Conservation (phyloP, 1,284 basidiomycete species). For the Phaffia rhodozyma region DNA sequence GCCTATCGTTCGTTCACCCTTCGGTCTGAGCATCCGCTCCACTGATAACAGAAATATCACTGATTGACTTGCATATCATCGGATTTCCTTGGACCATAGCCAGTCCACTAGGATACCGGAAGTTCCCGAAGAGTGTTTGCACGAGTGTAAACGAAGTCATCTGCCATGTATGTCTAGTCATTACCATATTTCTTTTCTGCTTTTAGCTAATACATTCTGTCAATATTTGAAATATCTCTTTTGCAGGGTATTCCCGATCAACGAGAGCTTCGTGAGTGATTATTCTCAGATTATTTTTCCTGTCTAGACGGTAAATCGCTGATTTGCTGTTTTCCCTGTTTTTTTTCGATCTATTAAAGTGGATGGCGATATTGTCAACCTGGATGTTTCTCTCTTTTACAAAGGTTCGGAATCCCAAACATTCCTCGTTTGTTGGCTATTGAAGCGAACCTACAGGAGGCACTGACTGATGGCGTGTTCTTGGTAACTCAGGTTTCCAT, state of each 20-base stretch:
- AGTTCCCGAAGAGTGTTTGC: constrained; percentile 93
- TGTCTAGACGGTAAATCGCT: neutral
- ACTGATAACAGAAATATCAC: neutral
- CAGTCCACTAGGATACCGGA: constrained; percentile 80
- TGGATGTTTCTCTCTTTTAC: constrained; percentile 53
- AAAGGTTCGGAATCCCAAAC: constrained; percentile 41
- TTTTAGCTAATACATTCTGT: neutral
- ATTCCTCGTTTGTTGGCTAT: neutral
- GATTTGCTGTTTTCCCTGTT: neutral
- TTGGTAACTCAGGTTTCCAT: constrained; percentile 55
- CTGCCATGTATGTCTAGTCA: constrained; percentile 52
- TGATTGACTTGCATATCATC: neutral
- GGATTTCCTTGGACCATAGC: neutral
- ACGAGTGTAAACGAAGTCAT: constrained; percentile 93
- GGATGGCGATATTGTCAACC: constrained; percentile 88
- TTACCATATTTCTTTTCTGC: constrained; percentile 22
- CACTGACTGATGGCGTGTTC: neutral
- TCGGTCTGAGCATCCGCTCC: neutral
- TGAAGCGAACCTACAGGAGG: neutral
- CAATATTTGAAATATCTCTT: neutral
- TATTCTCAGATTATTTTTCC: neutral
- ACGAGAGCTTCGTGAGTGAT: constrained; percentile 46
- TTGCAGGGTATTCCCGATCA: constrained; percentile 70
- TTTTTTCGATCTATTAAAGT: constrained; percentile 25
- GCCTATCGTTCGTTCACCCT: constrained; percentile 60